A percentile compares a stretch with the other conserved stretches of the same genome.
These are phyloP conservation scores for Botrytis aclada DNA, from an alignment of 2,329 filamentous ascomycete genomes.

Conservation along the genomic window DNA sequence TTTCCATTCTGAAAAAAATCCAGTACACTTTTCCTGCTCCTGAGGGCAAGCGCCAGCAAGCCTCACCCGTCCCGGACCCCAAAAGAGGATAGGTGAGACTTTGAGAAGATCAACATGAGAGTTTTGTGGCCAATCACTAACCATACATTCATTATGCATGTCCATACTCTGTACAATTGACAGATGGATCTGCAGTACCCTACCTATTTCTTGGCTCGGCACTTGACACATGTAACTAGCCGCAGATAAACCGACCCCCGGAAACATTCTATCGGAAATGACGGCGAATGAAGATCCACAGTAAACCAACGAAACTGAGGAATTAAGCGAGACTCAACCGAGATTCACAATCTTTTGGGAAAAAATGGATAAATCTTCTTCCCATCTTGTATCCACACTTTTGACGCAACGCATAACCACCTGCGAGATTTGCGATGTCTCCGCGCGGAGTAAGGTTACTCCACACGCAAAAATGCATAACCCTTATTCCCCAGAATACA, in stretches of 20 bases:
- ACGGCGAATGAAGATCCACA: not conserved
- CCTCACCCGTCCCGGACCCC: not conserved
- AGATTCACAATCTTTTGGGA: not conserved
- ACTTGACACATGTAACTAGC: not conserved
- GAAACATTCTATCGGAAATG: not conserved
- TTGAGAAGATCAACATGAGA: not conserved
- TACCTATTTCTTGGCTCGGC: not conserved
- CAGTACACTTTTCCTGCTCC: not conserved
- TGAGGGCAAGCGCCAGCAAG: not conserved
- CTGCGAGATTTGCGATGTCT: constrained; percentile 3
- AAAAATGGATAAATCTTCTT: constrained; percentile 8
- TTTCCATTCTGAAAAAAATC: not conserved
- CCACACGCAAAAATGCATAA: constrained; percentile 9
- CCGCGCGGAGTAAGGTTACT: constrained; percentile 5
- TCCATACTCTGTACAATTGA: not conserved
- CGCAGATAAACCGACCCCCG: not conserved
- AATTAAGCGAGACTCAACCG: not conserved
- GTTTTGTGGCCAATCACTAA: not conserved
- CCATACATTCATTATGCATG: not conserved
- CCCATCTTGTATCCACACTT: constrained; percentile 4
- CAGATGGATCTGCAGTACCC: not conserved
- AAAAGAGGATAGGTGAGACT: not conserved
- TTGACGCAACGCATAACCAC: not conserved
- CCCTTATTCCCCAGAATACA: not conserved
- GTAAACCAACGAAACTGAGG: not conserved